Evolutionary conservation across 2,329 filamentous ascomycete genomes (phyloP).

Genomic region (Hawksworthiomyces lignivorus): DNA sequence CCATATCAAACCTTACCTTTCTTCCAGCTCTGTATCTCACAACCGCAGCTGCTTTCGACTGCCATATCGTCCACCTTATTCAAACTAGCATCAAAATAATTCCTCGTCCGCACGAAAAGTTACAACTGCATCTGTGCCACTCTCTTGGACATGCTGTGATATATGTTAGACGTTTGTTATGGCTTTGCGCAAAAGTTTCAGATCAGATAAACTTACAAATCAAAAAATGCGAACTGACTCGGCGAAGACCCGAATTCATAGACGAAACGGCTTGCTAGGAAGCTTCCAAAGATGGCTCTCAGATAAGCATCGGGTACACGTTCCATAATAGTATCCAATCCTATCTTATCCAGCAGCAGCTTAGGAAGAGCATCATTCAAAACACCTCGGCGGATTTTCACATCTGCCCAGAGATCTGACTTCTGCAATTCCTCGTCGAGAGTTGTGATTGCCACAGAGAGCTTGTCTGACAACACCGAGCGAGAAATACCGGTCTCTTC

Average conservation of each 20-base stretch:
- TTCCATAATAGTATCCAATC: conserved; percentile 76
- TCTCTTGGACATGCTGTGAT: conserved; percentile 55
- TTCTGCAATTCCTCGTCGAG: conserved; percentile 93
- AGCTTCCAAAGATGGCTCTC: conserved; percentile 91
- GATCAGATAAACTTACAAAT: conserved; percentile 70
- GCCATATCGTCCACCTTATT: too few species aligned
- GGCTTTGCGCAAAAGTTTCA: too few species aligned
- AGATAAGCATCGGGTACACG: conserved; percentile 90
- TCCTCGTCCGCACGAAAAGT: too few species aligned
- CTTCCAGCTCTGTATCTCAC: too few species aligned
- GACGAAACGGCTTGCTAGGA: conserved; percentile 89
- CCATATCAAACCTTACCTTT: too few species aligned
- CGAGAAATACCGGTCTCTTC: conserved; percentile 70
- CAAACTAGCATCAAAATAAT: too few species aligned
- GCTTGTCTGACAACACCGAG: conserved; percentile 82
- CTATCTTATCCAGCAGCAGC: conserved; percentile 80
- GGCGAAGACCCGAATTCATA: conserved; percentile 91
- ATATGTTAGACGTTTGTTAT: conserved; percentile 1
- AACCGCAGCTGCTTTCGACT: too few species aligned
- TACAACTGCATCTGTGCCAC: too few species aligned
- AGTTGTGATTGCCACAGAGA: conserved; percentile 89
- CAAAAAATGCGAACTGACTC: conserved; percentile 96
- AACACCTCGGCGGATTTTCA: conserved; percentile 67
- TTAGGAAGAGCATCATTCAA: conserved; percentile 79
- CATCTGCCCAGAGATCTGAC: conserved; percentile 84